Evolutionary conservation across 768 basidiomycete species (phyloP).

Genomic region (Pholiota microspora): DNA sequence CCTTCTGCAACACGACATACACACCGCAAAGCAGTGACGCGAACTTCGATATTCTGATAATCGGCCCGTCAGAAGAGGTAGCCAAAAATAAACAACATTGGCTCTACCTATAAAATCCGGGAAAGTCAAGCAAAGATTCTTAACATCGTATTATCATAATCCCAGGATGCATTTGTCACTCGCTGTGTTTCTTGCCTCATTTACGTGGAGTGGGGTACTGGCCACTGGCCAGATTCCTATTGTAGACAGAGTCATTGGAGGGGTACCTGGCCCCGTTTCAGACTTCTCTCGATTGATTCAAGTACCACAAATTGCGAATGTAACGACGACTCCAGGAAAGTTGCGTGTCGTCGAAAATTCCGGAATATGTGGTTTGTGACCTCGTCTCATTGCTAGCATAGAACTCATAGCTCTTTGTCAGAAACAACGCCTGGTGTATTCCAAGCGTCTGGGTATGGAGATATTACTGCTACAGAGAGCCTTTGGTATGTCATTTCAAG

Average conservation of each 20-base stretch:
- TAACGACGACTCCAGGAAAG: conserved; percentile 43
- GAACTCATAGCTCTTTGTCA: conserved; percentile 9
- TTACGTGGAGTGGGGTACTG: conserved; percentile 3
- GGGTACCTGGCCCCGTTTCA: conserved; percentile 28
- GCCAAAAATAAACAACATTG: background rate
- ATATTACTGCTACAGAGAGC: conserved; percentile 53
- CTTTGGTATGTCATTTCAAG: conserved; percentile 40
- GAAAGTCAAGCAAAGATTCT: background rate
- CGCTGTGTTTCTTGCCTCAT: conserved; percentile 4
- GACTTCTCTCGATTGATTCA: conserved; percentile 2
- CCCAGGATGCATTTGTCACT: conserved; percentile 7
- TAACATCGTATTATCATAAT: background rate
- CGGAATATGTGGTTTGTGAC: conserved; percentile 51
- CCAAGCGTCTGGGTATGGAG: conserved; percentile 64
- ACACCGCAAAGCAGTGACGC: no score
- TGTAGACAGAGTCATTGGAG: conserved; percentile 51
- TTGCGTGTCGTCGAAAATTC: conserved; percentile 60
- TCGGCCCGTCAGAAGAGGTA: conserved; percentile 1
- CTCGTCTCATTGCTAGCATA: background rate
- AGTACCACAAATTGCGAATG: conserved; percentile 9
- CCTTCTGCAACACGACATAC: no score
- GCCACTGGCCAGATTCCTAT: conserved; percentile 44
- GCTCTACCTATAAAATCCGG: background rate
- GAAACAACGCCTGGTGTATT: conserved; percentile 61
- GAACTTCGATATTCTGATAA: background rate